Conservation (phyloP, 495 filamentous ascomycete genomes). For the Delitschia confertaspora region DNA sequence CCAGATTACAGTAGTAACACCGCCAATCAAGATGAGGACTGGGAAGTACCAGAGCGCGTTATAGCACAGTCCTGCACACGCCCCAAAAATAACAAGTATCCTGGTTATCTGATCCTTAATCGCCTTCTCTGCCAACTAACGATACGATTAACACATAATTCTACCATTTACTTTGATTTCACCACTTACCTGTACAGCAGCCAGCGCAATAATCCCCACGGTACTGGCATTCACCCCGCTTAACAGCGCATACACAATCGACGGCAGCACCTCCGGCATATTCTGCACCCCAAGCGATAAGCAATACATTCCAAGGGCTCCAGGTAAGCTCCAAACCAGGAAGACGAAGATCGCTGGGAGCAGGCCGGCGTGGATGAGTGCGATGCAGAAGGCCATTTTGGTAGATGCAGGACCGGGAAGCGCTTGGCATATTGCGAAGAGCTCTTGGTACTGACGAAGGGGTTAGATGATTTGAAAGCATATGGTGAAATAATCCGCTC, state of each 20-base stretch:
- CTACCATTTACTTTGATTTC: background rate
- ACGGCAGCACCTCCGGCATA: constrained; percentile 52
- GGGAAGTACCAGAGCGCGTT: constrained; percentile 81
- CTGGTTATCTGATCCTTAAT: constrained; percentile 65
- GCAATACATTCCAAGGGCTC: constrained; percentile 68
- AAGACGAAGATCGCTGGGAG: constrained; percentile 55
- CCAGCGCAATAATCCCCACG: constrained; percentile 71
- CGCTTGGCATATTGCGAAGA: constrained; percentile 71
- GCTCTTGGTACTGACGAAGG: constrained; percentile 83
- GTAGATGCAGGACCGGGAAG: constrained; percentile 69
- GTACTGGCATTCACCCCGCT: constrained; percentile 72
- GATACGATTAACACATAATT: background rate
- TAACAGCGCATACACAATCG: constrained; percentile 61
- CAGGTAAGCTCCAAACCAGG: constrained; percentile 66
- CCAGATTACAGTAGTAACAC: constrained; percentile 48
- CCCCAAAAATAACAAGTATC: constrained; percentile 61
- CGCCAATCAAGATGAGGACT: constrained; percentile 54
- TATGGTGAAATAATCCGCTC: background rate
- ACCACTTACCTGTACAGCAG: constrained; percentile 51
- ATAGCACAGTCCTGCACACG: constrained; percentile 61
- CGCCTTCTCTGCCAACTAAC: constrained; percentile 56
- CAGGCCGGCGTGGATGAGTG: constrained; percentile 56
- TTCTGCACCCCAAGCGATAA: constrained; percentile 59
- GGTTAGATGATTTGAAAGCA: too few species aligned
- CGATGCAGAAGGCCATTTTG: constrained; percentile 72